A percentile compares a stretch with the other conserved stretches of the same genome.
These are phyloP conservation scores for Anisodus tanguticus DNA, from an alignment of 257 asterid genomes.

Conservation along the genomic window DNA sequence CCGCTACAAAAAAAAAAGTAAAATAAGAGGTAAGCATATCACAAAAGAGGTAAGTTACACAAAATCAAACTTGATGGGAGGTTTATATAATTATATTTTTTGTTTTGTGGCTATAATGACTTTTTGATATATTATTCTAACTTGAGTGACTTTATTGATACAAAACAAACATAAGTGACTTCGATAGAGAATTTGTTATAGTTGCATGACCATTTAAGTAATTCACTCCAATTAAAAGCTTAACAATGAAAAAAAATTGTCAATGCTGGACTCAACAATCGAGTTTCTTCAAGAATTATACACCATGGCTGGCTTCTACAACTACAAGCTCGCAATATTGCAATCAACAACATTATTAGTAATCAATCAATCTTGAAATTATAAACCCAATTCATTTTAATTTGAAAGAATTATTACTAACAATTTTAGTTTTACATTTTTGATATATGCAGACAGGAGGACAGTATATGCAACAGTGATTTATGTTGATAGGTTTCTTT, in stretches of 20 bases:
- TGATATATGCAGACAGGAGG: background rate
- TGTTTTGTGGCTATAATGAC: too few relatives aligned
- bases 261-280: background rate
- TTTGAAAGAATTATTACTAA: background rate
- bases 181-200: too few relatives aligned
- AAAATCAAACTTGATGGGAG: too few relatives aligned
- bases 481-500: slow-evolving; percentile 4
- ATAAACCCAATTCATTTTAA: background rate
- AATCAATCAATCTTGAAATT: background rate
- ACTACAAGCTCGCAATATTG: background rate
- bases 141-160: too few relatives aligned
- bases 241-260: background rate
- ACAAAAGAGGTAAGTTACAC: too few relatives aligned
- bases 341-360: background rate
- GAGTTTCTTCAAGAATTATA: background rate
- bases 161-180: too few relatives aligned
- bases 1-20: too few relatives aligned
- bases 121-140: too few relatives aligned
- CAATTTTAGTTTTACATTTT: background rate
- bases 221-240: background rate
- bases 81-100: too few relatives aligned
- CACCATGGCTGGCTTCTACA: background rate
- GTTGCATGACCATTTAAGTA: too few relatives aligned
- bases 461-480: background rate
- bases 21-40: too few relatives aligned